Percentiles rank a stretch among this genome's conserved stretches.
phyloP scores from a whole-genome alignment of 2,329 filamentous ascomycete genomes.

The Curvularia hawaiiensis region DNA sequence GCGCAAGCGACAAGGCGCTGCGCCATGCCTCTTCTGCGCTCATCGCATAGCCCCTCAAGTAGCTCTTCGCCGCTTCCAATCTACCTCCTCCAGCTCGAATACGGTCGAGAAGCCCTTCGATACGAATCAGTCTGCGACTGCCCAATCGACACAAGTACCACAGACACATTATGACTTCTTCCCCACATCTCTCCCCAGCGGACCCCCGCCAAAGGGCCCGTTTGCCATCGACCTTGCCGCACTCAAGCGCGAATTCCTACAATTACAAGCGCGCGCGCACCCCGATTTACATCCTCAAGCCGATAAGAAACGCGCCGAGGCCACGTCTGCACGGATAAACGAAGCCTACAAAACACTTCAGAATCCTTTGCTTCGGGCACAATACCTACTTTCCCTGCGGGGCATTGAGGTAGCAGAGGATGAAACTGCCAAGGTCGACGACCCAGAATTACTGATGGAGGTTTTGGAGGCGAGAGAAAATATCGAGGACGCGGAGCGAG shows the following conservation, averaged over 20 bases:
- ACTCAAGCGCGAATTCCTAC: constrained; percentile 84
- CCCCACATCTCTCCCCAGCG: constrained; percentile 74
- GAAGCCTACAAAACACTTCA: constrained; percentile 86
- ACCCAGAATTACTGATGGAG: constrained; percentile 73
- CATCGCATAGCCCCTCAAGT: constrained; percentile 17
- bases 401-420: constrained; percentile 81
- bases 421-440: constrained; percentile 72
- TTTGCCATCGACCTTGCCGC: constrained; percentile 74
- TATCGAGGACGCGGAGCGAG: constrained; percentile 61
- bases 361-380: constrained; percentile 80
- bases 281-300: constrained; percentile 66
- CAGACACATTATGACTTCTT: constrained; percentile 86
- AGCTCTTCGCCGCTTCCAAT: constrained; percentile 30
- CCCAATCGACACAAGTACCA: constrained; percentile 4
- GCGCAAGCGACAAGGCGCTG: constrained; percentile 22
- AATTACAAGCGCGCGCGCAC: constrained; percentile 77
- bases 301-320: constrained; percentile 69
- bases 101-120: constrained; percentile 25
- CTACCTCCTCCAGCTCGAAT: constrained; percentile 21
- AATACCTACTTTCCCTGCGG: constrained; percentile 76
- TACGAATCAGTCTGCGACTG: constrained; percentile 12
- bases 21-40: constrained; percentile 35
- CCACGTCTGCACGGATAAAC: constrained; percentile 82
- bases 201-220: constrained; percentile 76
- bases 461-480: constrained; percentile 75